Evolutionary conservation across 78 protist species (phyloP).

Genomic region (Trichosphaerium sp.): DNA sequence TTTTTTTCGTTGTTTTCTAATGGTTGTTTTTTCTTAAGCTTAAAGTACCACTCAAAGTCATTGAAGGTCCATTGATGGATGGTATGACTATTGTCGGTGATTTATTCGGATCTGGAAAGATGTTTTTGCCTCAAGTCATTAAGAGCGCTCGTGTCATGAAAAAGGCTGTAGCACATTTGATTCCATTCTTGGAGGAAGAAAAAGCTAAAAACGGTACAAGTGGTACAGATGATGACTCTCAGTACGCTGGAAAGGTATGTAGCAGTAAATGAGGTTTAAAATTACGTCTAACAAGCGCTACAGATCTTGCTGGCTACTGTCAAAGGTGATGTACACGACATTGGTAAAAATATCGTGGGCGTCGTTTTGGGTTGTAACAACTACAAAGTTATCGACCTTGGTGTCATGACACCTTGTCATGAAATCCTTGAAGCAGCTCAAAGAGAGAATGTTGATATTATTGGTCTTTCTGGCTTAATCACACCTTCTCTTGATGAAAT

Average conservation of each 20-base stretch:
- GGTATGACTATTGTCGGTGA: conserved; percentile 97
- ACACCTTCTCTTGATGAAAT: conserved; percentile 98
- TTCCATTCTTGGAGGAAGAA: conserved; percentile 95
- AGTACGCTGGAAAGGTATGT: neutral
- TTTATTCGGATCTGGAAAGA: conserved; percentile 96
- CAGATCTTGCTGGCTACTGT: conserved; percentile 95
- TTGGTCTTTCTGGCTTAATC: conserved; percentile 96
- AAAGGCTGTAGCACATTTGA: conserved; percentile 89
- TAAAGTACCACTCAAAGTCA: conserved; percentile 34
- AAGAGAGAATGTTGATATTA: conserved; percentile 70
- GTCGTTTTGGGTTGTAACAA: conserved; percentile 97
- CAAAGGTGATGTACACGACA: conserved; percentile 99
- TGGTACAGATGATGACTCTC: neutral
- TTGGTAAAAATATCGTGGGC: conserved; percentile 98
- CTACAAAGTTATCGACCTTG: conserved; percentile 82
- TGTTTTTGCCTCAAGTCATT: conserved; percentile 98
- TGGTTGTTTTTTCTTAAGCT: neutral
- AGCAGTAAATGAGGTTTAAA: conserved; percentile 42
- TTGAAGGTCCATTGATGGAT: conserved; percentile 94
- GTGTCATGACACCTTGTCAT: conserved; percentile 85
- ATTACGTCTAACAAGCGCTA: no score
- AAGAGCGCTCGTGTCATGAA: conserved; percentile 97
- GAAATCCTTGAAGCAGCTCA: conserved; percentile 67
- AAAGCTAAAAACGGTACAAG: conserved; percentile 17
- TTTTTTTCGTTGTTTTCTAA: neutral